Conservation (phyloP, 768 basidiomycete species). For the Russula sp. region DNA sequence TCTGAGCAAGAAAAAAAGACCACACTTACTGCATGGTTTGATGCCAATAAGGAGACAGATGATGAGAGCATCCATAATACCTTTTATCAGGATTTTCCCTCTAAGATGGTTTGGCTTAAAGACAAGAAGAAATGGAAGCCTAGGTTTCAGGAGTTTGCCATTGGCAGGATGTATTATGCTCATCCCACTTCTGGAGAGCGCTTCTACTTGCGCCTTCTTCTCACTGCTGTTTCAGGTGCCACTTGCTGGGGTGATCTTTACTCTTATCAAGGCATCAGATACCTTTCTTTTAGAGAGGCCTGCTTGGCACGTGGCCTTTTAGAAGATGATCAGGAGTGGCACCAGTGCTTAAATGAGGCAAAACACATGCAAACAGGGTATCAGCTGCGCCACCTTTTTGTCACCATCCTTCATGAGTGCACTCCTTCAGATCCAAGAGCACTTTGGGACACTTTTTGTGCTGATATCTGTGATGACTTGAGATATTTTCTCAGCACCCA, state of each 20-base stretch:
- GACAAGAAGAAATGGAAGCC: slow-evolving; percentile 29
- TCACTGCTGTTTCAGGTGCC: not conserved
- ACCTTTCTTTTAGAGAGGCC: slow-evolving; percentile 34
- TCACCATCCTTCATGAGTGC: slow-evolving; percentile 30
- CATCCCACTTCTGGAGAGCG: not conserved
- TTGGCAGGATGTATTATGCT: not conserved
- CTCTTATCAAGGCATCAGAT: slow-evolving; percentile 24
- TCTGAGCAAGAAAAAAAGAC: slow-evolving; percentile 23
- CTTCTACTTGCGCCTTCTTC: not conserved
- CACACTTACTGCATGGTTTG: slow-evolving; percentile 29
- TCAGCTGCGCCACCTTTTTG: slow-evolving; percentile 34
- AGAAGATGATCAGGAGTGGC: slow-evolving; percentile 37
- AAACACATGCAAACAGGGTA: slow-evolving; percentile 27
- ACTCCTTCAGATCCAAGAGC: slow-evolving; percentile 28
- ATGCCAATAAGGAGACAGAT: slow-evolving; percentile 12
- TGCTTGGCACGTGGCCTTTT: slow-evolving; percentile 37
- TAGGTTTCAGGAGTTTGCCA: slow-evolving; percentile 23
- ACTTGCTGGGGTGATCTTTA: not conserved
- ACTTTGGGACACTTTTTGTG: slow-evolving; percentile 34
- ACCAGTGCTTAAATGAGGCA: not conserved
- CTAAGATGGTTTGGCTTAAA: slow-evolving; percentile 23
- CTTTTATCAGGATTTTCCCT: slow-evolving; percentile 26
- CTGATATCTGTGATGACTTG: slow-evolving; percentile 38
- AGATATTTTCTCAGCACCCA: not conserved
- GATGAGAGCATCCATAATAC: slow-evolving; percentile 34